Evolutionary conservation across 371 early-diverging fungal species (phyloP).

Genomic region (Mortierella sp.): DNA sequence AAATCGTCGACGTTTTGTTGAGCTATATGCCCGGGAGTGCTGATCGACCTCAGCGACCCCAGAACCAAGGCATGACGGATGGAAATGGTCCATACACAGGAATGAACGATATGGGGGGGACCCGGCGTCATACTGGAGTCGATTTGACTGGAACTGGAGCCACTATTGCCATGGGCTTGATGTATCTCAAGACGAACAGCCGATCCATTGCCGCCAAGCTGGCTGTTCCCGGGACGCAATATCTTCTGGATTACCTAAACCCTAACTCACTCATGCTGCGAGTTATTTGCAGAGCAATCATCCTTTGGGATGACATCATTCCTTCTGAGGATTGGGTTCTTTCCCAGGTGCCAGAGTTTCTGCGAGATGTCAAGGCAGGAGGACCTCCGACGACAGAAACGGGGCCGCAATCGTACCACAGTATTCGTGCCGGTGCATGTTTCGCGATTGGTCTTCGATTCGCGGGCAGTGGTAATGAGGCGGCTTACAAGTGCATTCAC

Average conservation of each 20-base stretch:
- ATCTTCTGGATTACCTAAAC: conserved; percentile 74
- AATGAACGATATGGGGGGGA: conserved; percentile 6
- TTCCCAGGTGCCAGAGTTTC: conserved; percentile 73
- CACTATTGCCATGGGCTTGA: conserved; percentile 85
- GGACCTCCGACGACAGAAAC: conserved; percentile 52
- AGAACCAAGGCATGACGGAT: neutral
- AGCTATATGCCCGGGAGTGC: conserved; percentile 61
- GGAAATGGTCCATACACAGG: neutral
- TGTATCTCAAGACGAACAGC: conserved; percentile 86
- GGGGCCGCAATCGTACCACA: conserved; percentile 72
- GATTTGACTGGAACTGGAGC: conserved; percentile 79
- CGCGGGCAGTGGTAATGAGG: conserved; percentile 80
- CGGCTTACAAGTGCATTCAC: conserved; percentile 67
- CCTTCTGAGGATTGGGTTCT: conserved; percentile 78
- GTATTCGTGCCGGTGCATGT: conserved; percentile 84
- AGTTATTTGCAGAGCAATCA: conserved; percentile 73
- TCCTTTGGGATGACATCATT: conserved; percentile 79
- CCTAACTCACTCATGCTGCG: conserved; percentile 82
- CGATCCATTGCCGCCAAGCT: conserved; percentile 72
- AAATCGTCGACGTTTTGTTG: conserved; percentile 70
- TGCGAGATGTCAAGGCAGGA: conserved; percentile 46
- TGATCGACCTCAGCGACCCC: conserved; percentile 17
- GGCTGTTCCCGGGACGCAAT: conserved; percentile 67
- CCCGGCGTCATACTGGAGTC: conserved; percentile 45
- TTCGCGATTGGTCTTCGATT: conserved; percentile 83